Base-by-base conservation (phyloP, 139 green algal species). In the Micromonas pusilla region DNA sequence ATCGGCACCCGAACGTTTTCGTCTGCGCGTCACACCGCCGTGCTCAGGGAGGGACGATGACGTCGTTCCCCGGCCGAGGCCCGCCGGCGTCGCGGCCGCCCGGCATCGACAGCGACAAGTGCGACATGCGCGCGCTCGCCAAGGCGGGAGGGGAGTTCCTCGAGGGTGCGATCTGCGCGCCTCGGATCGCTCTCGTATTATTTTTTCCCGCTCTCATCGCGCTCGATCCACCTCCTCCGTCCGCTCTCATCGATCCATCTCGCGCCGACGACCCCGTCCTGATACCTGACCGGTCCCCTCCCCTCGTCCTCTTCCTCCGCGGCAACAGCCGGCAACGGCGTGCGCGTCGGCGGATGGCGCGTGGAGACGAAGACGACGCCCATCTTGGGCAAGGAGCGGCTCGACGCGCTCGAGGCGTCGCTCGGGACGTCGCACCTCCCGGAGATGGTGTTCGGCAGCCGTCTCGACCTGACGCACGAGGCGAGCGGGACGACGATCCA, bases 361-460 rank as follows among this genome's bases (percentile, higher is more conserved):
- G 66, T 73, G 66, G 28, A 26, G 2, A 53, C 32, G 19, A 53
- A 53, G 37, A 75, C 20, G 16, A 75, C 37, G 4, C 5, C 37
- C 37, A 75, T 75, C 37, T 16, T 75, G 20, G 26, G 37, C 23
- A 38, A 63, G 25, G 38, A 64, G 3, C 21, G 25, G 2, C n/a
- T 63, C 1, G 2, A 28, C 1, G 3, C 1, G 36, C 0, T 75
- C 0, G 68, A 75, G 37, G 20, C 6, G n/a, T n/a, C 3, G 5
- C n/a, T 39, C 3, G 37, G 68, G 16, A 26, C 36, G 3, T 30
- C 34, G 36, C 31, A 38, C 26, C 34, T 92, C 0, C 92, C 92
- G 6, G 92, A 97, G 86, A 92, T 96, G 84, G 80, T 92, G 25
- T 96, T 95, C 77, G 81, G 79, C 2, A 68, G 79, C 9, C 91